Evolutionary conservation across 1,284 basidiomycete genomes (phyloP), one percentile per base, ranked within the genome.

Genomic region (Lentinus polychrous): DNA sequence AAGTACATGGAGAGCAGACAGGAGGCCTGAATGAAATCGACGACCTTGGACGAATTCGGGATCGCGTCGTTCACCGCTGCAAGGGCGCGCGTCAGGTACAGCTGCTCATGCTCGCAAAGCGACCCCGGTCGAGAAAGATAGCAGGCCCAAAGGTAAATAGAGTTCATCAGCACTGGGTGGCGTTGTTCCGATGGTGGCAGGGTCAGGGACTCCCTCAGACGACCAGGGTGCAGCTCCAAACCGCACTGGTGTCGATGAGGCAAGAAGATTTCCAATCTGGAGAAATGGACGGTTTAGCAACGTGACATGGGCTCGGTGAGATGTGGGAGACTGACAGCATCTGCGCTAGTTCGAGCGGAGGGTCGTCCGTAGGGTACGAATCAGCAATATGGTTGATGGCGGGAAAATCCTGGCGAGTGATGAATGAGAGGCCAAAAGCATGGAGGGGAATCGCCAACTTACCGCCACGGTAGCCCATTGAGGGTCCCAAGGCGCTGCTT

Each of bases 101-200:
- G 73, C 14, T 77, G 72, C 64, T 89, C 84, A 57, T 86, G 79
- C 46, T 80, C 77, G 56, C 75, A 76, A 11, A 86, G 69, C 2
- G 78, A 74, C 33, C 78, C 80, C 8, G 83, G 79, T 20, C 85
- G 74, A 14, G 85, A 86, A 39, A 88, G 73, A 60, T 83, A 86
- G 61, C 85, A 87, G 1, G 85, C 83, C 81, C 86, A 87, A 3
- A 89, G 74, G 61, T 80, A 89, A 57, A 89, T 83, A 50, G 85
- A 74, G 59, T 88, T 86, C 73, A 86, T 79, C 10, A 90, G 72
- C 40, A 75, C 79, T 7, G 86, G 81, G 57, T 89, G 86, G 22
- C 76, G 77, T 48, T 82, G 82, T 52, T 86, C 79, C 43, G 71
- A 57, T 2, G 62, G 47, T 12, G 79, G 73, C 2, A 72, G 67